These are phyloP conservation scores for Candida caryicola DNA, from an alignment of 805 yeast species.

Conservation along the genomic window DNA sequence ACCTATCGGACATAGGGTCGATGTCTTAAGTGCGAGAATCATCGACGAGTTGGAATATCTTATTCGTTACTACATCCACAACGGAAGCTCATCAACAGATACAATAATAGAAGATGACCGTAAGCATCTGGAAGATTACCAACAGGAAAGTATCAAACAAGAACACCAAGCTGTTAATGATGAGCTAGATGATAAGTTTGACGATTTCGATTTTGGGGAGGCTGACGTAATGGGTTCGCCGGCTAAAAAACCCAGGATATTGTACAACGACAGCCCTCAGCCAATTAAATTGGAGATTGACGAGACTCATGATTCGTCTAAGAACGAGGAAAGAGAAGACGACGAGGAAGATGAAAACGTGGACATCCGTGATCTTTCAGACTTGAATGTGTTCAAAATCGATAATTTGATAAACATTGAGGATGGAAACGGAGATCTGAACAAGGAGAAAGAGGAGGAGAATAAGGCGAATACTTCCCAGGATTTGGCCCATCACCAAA, in stretches of 20 bases:
- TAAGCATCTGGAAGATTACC: slow-evolving; percentile 7
- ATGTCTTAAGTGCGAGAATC: slow-evolving; percentile 66
- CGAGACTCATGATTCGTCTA: not conserved
- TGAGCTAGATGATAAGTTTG: slow-evolving; percentile 1
- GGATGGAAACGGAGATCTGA: slow-evolving; percentile 5
- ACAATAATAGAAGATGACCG: slow-evolving; percentile 20
- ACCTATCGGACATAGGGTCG: slow-evolving; percentile 43
- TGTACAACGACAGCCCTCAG: not conserved
- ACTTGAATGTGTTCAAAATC: slow-evolving; percentile 36
- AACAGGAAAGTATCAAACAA: slow-evolving; percentile 10
- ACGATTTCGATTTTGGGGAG: slow-evolving; percentile 3
- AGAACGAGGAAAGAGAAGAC: slow-evolving; percentile 4
- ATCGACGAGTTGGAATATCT: slow-evolving; percentile 64
- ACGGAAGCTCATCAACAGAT: slow-evolving; percentile 11
- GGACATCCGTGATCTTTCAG: slow-evolving; percentile 38
- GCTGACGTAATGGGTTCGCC: slow-evolving; percentile 16
- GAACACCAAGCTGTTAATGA: slow-evolving; percentile 6
- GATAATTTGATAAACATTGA: slow-evolving; percentile 34
- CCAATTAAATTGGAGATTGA: slow-evolving; percentile 8
- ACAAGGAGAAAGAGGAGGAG: not conserved
- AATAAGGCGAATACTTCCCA: slow-evolving; percentile 1
- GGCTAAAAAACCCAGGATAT: slow-evolving; percentile 12
- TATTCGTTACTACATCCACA: slow-evolving; percentile 41
- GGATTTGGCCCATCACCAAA: slow-evolving; percentile 6
- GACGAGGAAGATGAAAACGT: slow-evolving; percentile 19